Evolutionary conservation across 768 basidiomycete species (phyloP), one percentile per base, ranked within the genome.

Genomic region (Exidia glandulosa): DNA sequence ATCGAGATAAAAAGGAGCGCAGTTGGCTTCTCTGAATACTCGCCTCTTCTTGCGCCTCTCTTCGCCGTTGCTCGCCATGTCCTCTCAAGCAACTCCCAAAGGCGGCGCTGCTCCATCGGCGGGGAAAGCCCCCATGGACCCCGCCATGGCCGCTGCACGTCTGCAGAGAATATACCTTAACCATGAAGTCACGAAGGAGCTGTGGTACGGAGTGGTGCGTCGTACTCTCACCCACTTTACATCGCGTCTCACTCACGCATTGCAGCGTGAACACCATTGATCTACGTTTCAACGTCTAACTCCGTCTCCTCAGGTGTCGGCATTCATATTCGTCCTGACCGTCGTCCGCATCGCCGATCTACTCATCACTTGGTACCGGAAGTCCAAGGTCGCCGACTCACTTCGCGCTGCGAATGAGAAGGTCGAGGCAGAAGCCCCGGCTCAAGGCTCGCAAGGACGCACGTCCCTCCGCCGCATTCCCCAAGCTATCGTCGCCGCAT

Each of bases 401-500:
- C 31, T 25, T 57, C 47, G 12, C n/a, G 3, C 50, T 25, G 16
- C 52, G 31, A 27, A 25, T 34, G 56, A 70, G 56, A 67, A 66
- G 55, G 25, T 1, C 5, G 47, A 57, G 14, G 47, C 50, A 3
- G 67, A 65, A 33, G 56, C 27, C 16, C 54, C 41, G 14, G n/a
- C 55, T 25, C 23, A 34, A 7, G 34, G 32, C n/a, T 16, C 52
- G 10, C 50, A 23, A 2, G n/a, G 25, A 19, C 55, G 50, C 33
- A 52, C 65, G 2, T 72, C 70, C 16, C 64, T 65, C 63, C 64
- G 71, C 32, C 71, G 74, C 31, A 59, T 77, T 10, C 73, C 75
- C 0, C 61, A 65, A n/a, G 78, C 76, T 1, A 31, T 73, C 25
- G 66, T 73, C 33, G 74, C 80, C 13, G 68, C 67, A 6, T 82